These are phyloP conservation scores for Orobanche coerulescens DNA, from an alignment of 257 asterid species.

Conservation along the genomic window DNA sequence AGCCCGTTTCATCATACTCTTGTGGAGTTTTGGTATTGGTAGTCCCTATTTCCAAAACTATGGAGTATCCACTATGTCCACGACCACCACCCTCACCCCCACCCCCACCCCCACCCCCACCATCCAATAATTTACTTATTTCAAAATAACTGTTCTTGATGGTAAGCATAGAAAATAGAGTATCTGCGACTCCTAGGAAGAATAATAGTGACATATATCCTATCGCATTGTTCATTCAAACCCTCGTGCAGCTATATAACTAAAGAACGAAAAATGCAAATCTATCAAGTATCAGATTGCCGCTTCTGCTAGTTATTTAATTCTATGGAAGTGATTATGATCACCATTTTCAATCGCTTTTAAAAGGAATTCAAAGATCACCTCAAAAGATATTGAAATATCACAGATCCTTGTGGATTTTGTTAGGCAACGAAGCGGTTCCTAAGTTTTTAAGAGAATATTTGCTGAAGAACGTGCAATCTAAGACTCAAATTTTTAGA, in stretches of 20 bases:
- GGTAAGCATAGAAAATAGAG: neutral
- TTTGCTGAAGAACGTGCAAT: neutral
- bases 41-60: too few relatives aligned
- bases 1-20: too few relatives aligned
- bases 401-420: neutral
- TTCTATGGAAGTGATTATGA: neutral
- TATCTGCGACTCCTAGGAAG: neutral
- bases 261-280: neutral
- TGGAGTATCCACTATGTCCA: too few relatives aligned
- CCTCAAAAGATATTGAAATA: neutral
- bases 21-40: too few relatives aligned
- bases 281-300: neutral
- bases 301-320: neutral
- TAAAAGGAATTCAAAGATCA: neutral
- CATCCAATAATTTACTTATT: too few relatives aligned
- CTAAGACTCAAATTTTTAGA: neutral
- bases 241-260: neutral
- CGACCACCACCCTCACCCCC: too few relatives aligned
- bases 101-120: too few relatives aligned
- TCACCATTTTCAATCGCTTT: neutral
- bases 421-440: neutral
- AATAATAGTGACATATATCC: neutral
- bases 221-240: neutral
- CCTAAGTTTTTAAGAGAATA: neutral
- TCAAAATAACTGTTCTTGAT: neutral